Evolutionary conservation across 352 stramenopile species (phyloP).

Genomic region (Pythium sukuiense): DNA sequence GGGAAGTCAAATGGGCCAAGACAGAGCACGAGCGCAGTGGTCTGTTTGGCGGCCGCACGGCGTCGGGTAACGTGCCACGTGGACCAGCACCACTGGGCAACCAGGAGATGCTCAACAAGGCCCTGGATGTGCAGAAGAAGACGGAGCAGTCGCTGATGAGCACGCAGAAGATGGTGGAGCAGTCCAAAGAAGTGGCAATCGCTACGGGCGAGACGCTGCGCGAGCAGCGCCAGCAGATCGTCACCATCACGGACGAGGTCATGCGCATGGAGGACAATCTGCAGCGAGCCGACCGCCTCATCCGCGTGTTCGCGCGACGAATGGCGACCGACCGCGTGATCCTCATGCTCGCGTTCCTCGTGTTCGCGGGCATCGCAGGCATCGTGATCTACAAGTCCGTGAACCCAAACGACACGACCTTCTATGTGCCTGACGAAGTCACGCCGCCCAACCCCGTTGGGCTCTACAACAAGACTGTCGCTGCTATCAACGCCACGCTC

Average conservation of each 20-base stretch:
- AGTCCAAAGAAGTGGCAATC: constrained; percentile 79
- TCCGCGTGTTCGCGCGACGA: constrained; percentile 73
- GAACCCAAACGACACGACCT: constrained; percentile 71
- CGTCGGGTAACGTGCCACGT: constrained; percentile 30
- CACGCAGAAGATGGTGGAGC: constrained; percentile 85
- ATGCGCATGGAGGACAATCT: constrained; percentile 86
- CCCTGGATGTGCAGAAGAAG: constrained; percentile 81
- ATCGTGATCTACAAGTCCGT: constrained; percentile 87
- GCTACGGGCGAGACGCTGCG: constrained; percentile 78
- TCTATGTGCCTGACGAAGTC: constrained; percentile 85
- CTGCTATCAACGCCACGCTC: constrained; percentile 57
- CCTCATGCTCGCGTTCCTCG: constrained; percentile 73
- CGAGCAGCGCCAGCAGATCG: constrained; percentile 83
- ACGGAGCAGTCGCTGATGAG: constrained; percentile 83
- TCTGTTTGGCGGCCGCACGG: constrained; percentile 64
- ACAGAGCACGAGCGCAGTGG: constrained; percentile 75
- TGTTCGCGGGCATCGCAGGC: constrained; percentile 75
- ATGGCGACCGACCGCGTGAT: constrained; percentile 87
- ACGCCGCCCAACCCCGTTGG: constrained; percentile 70
- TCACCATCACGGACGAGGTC: constrained; percentile 86
- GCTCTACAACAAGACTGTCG: constrained; percentile 78
- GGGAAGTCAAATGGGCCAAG: constrained; percentile 82
- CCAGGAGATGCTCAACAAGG: constrained; percentile 73
- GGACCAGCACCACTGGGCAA: constrained; percentile 45
- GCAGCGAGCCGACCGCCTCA: constrained; percentile 77